These are phyloP conservation scores for Colletotrichum tofieldiae DNA, from an alignment of 2,329 filamentous ascomycete species.

Conservation along the genomic window DNA sequence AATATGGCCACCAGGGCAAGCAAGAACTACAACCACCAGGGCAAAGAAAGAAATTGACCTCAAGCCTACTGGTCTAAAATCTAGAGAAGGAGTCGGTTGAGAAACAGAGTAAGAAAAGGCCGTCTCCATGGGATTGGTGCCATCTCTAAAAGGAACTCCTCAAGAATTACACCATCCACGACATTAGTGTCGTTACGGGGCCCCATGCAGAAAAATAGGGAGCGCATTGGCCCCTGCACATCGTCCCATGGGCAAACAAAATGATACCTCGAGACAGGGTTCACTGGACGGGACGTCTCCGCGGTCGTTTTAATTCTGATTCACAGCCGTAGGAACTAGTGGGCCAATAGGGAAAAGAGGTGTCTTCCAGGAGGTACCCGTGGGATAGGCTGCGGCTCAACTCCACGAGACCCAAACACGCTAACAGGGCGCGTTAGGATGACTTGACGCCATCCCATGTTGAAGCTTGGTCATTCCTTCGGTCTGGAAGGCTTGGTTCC, in stretches of 20 bases:
- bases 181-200: constrained; percentile 5
- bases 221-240: constrained; percentile 16
- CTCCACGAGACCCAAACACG: constrained; percentile 39
- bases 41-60: constrained; percentile 27
- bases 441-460: constrained; percentile 36
- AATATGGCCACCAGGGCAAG: constrained; percentile 30
- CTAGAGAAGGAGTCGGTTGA: neutral
- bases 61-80: constrained; percentile 1
- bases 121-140: constrained; percentile 2
- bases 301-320: constrained; percentile 32
- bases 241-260: constrained; percentile 31
- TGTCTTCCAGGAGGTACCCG: neutral
- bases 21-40: constrained; percentile 26
- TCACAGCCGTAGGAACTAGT: constrained; percentile 27
- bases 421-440: constrained; percentile 17
- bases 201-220: constrained; percentile 9
- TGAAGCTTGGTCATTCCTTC: neutral
- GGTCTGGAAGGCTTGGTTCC: constrained; percentile 4
- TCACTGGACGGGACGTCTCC: constrained; percentile 17
- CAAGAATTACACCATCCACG: neutral
- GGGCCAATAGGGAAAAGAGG: constrained; percentile 6
- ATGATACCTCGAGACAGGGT: constrained; percentile 17
- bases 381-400: constrained; percentile 20
- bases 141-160: constrained; percentile 24
- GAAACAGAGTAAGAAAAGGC: constrained; percentile 6